phyloP scores from a whole-genome alignment of 129 eudicot genomes.

The Sambucus nigra region DNA sequence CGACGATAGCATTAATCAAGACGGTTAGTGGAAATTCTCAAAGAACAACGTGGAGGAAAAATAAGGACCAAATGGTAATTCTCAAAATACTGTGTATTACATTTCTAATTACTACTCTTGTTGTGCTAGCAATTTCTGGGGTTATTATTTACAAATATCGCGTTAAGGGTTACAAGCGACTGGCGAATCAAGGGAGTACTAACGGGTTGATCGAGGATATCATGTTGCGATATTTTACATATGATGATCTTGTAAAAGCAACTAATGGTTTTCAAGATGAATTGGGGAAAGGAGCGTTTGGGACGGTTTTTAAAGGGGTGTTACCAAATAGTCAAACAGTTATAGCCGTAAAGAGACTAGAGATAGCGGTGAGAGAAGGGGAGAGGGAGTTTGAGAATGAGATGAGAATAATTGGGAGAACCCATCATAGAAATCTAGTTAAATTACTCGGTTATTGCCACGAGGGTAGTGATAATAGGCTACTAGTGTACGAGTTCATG shows the following conservation, averaged over 20 bases:
- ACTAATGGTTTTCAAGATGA: slow-evolving; percentile 14
- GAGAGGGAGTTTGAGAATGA: slow-evolving; percentile 1
- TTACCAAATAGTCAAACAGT: background rate
- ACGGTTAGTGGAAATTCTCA: background rate
- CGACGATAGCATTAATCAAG: background rate
- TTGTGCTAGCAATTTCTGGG: background rate
- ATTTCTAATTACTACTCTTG: background rate
- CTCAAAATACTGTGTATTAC: background rate
- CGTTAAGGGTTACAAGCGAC: background rate
- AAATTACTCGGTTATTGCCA: slow-evolving; percentile 13
- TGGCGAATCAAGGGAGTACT: background rate
- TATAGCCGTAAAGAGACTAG: slow-evolving; percentile 16
- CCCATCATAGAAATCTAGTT: slow-evolving; percentile 12
- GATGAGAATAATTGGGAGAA: slow-evolving; percentile 7
- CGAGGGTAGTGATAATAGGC: slow-evolving; percentile 8
- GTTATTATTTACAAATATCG: background rate
- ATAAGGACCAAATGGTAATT: background rate
- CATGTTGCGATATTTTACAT: background rate
- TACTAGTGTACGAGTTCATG: slow-evolving; percentile 17
- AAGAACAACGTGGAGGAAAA: background rate
- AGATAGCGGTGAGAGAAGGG: background rate
- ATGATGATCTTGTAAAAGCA: slow-evolving; percentile 5
- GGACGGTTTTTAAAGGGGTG: slow-evolving; percentile 14
- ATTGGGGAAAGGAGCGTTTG: slow-evolving; percentile 12
- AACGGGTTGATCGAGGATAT: background rate